Percentiles rank a stretch among this genome's conserved stretches.
phyloP scores from a whole-genome alignment of 306 rosid genomes.

The Pterocarpus santalinus region DNA sequence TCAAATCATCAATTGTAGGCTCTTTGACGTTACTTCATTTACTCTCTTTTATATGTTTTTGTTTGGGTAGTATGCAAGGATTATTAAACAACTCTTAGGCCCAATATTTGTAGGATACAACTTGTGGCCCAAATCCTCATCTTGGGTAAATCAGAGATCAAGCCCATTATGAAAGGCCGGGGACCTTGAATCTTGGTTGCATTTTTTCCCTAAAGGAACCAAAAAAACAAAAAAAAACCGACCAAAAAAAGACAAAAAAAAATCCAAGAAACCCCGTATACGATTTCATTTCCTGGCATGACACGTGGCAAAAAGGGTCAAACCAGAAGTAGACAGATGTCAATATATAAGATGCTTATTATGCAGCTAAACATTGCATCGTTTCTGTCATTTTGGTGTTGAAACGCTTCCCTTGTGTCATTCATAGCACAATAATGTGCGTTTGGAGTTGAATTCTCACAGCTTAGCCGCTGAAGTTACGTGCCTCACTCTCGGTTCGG shows the following conservation, averaged over 20 bases:
- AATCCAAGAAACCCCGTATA: neutral
- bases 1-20: neutral
- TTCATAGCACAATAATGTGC: neutral
- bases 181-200: neutral
- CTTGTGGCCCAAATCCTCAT: neutral
- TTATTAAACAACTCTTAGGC: neutral
- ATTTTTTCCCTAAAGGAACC: neutral
- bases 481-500: neutral
- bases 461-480: neutral
- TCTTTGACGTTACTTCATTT: neutral
- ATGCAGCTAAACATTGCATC: neutral
- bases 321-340: constrained; percentile 31
- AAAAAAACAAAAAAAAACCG: neutral
- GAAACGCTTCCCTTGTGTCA: neutral
- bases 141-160: neutral
- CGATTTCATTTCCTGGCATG: neutral
- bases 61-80: neutral
- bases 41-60: neutral
- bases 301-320: constrained; percentile 33
- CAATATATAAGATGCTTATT: constrained; percentile 11
- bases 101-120: neutral
- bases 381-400: neutral
- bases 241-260: no score
- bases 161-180: constrained; percentile 3
- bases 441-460: neutral